Conservation (phyloP, 2,329 filamentous ascomycete species). For the Aspergillus sp. region DNA sequence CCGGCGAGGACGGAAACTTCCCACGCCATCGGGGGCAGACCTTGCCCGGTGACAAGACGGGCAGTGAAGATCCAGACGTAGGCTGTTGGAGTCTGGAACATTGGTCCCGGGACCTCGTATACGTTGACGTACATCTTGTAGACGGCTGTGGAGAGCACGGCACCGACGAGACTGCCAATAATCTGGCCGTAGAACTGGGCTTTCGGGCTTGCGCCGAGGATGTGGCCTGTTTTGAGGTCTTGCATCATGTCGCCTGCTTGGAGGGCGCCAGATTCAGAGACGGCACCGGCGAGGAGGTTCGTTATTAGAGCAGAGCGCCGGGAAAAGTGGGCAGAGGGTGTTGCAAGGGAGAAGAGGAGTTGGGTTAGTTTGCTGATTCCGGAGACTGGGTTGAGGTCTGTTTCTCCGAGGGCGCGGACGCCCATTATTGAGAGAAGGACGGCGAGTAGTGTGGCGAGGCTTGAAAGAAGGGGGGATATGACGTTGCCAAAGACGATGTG, state of each 20-base stretch:
- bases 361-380: constrained; percentile 97
- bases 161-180: constrained; percentile 84
- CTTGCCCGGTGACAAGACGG: constrained; percentile 86
- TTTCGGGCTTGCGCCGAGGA: constrained; percentile 87
- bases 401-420: constrained; percentile 72
- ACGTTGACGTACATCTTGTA: constrained; percentile 91
- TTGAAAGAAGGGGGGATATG: constrained; percentile 75
- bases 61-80: constrained; percentile 99
- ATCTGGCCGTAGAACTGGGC: constrained; percentile 98
- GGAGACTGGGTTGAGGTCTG: constrained; percentile 93
- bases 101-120: constrained; percentile 82
- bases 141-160: constrained; percentile 81
- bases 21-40: constrained; percentile 79
- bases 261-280: constrained; percentile 81
- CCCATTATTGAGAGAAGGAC: constrained; percentile 70
- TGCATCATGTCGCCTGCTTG: constrained; percentile 97
- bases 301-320: constrained; percentile 84
- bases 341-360: constrained; percentile 89
- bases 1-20: constrained; percentile 80
- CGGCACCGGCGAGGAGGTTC: constrained; percentile 90
- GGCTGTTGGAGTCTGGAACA: constrained; percentile 92
- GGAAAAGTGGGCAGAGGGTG: constrained; percentile 77
- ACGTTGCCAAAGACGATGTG: constrained; percentile 81
- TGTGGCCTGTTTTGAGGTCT: constrained; percentile 93
- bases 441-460: constrained; percentile 82